phyloP scores from a whole-genome alignment of 768 basidiomycete genomes.

The Suillus subluteus region DNA sequence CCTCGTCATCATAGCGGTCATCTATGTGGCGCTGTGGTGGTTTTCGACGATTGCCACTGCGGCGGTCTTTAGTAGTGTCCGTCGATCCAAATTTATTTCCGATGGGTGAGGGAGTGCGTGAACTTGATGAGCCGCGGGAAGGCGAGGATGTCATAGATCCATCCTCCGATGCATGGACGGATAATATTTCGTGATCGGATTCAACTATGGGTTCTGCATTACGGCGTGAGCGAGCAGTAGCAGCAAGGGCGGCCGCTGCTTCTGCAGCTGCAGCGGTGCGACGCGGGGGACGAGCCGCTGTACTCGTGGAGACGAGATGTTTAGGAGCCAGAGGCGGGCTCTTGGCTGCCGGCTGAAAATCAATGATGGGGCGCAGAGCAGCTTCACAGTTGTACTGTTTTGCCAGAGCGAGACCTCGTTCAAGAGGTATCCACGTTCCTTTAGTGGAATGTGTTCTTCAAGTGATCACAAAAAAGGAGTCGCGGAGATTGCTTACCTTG shows the following conservation, averaged over 20 bases:
- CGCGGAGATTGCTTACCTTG: slow-evolving; percentile 69
- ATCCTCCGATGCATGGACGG: slow-evolving; percentile 80
- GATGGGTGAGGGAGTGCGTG: slow-evolving; percentile 93
- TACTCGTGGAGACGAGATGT: slow-evolving; percentile 77
- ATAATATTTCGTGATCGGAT: slow-evolving; percentile 64
- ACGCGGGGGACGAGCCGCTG: slow-evolving; percentile 41
- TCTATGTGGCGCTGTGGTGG: slow-evolving; percentile 51
- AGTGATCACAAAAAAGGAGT: slow-evolving; percentile 8
- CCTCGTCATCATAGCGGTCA: slow-evolving; percentile 47
- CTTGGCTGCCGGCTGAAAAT: slow-evolving; percentile 87
- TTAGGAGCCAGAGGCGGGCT: slow-evolving; percentile 97
- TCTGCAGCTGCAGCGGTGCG: slow-evolving; percentile 28
- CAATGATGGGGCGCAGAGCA: slow-evolving; percentile 89
- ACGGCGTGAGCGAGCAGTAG: slow-evolving; percentile 64
- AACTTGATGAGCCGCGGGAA: slow-evolving; percentile 82
- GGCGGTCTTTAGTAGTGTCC: slow-evolving; percentile 25
- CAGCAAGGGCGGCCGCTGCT: slow-evolving; percentile 30
- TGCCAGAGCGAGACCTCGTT: slow-evolving; percentile 82
- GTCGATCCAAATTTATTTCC: slow-evolving; percentile 43
- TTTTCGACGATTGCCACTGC: slow-evolving; percentile 47
- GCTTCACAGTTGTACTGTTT: slow-evolving; percentile 92
- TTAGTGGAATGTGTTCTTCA: slow-evolving; percentile 2
- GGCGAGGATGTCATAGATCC: slow-evolving; percentile 91
- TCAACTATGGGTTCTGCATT: slow-evolving; percentile 54
- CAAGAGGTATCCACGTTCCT: slow-evolving; percentile 99